A percentile compares a stretch with the other conserved stretches of the same genome.
Evolutionary conservation across 495 filamentous ascomycete genomes (phyloP).

Genomic region (Xylaria cubensis): DNA sequence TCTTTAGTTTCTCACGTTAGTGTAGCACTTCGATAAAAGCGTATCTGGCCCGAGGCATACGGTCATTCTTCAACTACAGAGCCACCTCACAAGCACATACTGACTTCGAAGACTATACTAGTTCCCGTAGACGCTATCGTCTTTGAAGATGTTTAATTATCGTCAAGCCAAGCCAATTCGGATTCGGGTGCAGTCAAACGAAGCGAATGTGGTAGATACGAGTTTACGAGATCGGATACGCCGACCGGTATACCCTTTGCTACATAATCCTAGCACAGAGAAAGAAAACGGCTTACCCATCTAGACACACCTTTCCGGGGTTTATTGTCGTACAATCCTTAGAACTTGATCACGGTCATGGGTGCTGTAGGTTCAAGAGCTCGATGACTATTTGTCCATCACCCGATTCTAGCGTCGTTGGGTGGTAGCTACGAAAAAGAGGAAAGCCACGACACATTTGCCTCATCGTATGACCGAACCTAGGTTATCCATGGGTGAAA

Average conservation of each 20-base stretch:
- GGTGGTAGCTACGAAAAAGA: constrained; percentile 9
- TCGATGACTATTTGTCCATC: neutral
- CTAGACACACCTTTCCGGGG: neutral
- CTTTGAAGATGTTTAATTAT: neutral
- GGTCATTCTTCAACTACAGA: neutral
- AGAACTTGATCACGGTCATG: neutral
- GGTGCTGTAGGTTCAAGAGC: neutral
- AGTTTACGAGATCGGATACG: neutral
- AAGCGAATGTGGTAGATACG: neutral
- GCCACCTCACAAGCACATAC: neutral
- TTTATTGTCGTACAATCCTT: neutral
- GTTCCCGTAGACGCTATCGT: neutral
- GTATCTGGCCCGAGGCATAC: neutral
- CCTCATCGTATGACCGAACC: neutral
- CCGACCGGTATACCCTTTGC: neutral
- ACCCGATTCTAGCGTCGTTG: neutral
- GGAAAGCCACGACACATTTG: neutral
- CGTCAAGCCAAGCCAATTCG: neutral
- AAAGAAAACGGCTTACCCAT: neutral
- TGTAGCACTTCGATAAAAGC: neutral
- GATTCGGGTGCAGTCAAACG: neutral
- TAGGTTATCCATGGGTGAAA: neutral
- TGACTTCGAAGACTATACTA: neutral
- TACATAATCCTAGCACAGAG: neutral
- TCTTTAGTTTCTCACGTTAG: neutral